Base-by-base conservation (phyloP, 2,329 filamentous ascomycete species). In the Karstenula rhodostoma region DNA sequence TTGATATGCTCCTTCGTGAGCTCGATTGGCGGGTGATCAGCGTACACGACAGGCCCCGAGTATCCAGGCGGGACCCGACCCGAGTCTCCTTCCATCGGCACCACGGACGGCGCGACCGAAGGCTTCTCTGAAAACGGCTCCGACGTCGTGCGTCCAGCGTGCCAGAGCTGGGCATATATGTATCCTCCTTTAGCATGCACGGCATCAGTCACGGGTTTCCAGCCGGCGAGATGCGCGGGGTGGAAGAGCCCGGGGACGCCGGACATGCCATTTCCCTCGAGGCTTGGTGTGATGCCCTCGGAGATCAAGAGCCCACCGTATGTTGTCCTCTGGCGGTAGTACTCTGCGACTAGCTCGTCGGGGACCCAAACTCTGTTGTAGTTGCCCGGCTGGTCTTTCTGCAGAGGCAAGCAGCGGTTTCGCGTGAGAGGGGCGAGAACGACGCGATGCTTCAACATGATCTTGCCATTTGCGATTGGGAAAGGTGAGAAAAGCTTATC, bases 241-340 rank as follows among this genome's bases (percentile, higher is more conserved):
- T 66, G 56, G 55, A 69, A 75, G 2, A 75, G 58, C 9, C 73
- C 73, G 19, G 73, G 66, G 5, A 73, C 70, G 27, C 65, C 66
- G 10, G 72, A 67, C 64, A 66, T 67, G 49, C 67, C 72, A 37
- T 67, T 69, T 12, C 67, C 81, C 72, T 81, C 80, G 2, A 79
- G 70, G 71, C 69, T 83, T 70, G 77, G 85, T 75, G 80, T 81
- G 4, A 84, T 84, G 1, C 80, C 86, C 68, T 89, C 87, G 1
- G 82, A 82, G 60, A 89, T 84, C 33, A 89, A 67, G 1, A 89
- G 77, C 1, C 84, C 86, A 23, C 85, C 85, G 1, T 80, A 78
- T 1, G 79, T 77, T 29, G 78, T 80, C 29, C 85, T 80, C 65
- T 87, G 84, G 7, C 71, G 73, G 68, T 87, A 86, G 74, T 86